Percentiles rank a stretch among this genome's conserved stretches.
phyloP scores from a whole-genome alignment of 2,329 filamentous ascomycete genomes.

The Chalara sp. region DNA sequence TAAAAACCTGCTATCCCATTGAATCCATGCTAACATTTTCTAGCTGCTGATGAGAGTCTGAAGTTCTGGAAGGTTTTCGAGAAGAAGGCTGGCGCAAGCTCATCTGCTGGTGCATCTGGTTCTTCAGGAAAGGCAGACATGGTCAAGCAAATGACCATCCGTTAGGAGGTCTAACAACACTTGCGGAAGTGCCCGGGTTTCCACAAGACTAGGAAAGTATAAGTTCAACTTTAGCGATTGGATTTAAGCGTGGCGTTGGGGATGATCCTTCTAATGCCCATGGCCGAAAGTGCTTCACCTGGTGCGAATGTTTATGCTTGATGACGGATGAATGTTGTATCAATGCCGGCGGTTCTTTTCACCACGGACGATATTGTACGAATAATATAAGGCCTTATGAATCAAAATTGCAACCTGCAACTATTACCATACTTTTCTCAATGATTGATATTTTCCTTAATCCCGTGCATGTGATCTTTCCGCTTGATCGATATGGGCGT shows the following conservation, averaged over 20 bases:
- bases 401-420: too few species aligned
- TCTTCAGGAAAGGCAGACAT: conserved; percentile 74
- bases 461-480: too few species aligned
- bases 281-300: conserved; percentile 41
- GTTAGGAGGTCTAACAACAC: conserved; percentile 41
- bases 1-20: conserved; percentile 7
- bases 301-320: conserved; percentile 27
- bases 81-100: conserved; percentile 79
- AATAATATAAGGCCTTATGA: too few species aligned
- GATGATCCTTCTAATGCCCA: conserved; percentile 36
- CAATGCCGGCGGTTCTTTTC: too few species aligned
- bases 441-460: too few species aligned
- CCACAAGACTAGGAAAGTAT: conserved; percentile 26
- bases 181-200: conserved; percentile 20
- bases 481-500: too few species aligned
- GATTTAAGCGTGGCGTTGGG: conserved; percentile 48
- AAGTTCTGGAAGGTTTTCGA: conserved; percentile 99
- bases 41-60: conserved; percentile 88
- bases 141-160: conserved; percentile 93
- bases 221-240: conserved; percentile 34
- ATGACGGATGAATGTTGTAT: conserved; percentile 19
- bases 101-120: conserved; percentile 57
- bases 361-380: too few species aligned
- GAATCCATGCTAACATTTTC: conserved; percentile 23
- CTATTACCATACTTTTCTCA: too few species aligned